Base-by-base conservation (phyloP, 352 stramenopile genomes). In the Phytophthora cactorum region DNA sequence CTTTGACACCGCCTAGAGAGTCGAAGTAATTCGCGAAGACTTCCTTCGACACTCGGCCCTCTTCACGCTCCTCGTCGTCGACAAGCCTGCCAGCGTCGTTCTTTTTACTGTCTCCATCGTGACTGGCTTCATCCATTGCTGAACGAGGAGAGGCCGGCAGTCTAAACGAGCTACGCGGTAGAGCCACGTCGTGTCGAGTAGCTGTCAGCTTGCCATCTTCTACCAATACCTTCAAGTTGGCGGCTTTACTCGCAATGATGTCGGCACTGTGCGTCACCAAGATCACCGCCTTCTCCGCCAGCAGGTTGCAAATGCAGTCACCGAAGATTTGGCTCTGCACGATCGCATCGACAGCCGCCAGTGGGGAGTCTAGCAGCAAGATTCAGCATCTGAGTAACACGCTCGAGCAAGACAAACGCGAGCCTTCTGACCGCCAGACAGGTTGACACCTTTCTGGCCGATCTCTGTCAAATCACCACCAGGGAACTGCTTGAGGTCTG, bases 391-490 rank as follows among this genome's bases (percentile, higher is more conserved):
- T 3, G 75, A 75, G 62, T 93, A 94, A 43, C 78, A 86, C 11
- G 83, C 74, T 3, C 88, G 80, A 27, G 88, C 88, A 11, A 95
- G 52, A 31, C 71, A 72, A 11, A 95, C 75, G 8, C 86, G 72
- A 10, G 82, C 84, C 72, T 98, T 98, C 77, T 99, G 95, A 7
- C 96, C 96, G 12, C 96, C 96, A 0, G 76, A 96, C 11, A 99
- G 68, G 57, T 97, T 99, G n/a, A 99, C 86, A 5, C 96, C 96
- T 53, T 96, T 97, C 74, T 98, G 92, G 4, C 95, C 96, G 55
- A 99, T 98, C 72, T 98, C 93, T 1, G 93, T 98, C 54, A 64
- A 45, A 57, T 99, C 95, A 2, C 95, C 93, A 5, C 46, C 75
- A 1, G 91, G 82, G 14, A 99, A 81, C 29, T 94, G 66, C 22